These are phyloP conservation scores for Scorias spongiosa DNA, from an alignment of 2,329 filamentous ascomycete species.

Conservation along the genomic window DNA sequence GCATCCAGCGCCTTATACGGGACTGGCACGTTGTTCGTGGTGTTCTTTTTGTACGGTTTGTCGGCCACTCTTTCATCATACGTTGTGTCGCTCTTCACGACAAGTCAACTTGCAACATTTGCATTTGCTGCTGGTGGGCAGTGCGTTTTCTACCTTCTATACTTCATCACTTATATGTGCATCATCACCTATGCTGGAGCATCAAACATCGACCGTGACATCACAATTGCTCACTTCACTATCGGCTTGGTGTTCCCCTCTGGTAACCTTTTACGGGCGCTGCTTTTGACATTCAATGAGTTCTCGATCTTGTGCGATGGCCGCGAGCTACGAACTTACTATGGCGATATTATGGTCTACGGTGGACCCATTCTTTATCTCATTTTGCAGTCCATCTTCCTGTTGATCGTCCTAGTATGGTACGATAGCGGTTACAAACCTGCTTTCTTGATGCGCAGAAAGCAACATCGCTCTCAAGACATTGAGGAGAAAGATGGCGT, in stretches of 20 bases:
- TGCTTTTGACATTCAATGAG: constrained; percentile 64
- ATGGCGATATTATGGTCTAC: constrained; percentile 55
- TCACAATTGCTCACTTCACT: constrained; percentile 58
- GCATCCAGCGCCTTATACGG: constrained; percentile 51
- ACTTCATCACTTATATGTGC: constrained; percentile 29
- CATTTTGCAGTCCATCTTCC: constrained; percentile 51
- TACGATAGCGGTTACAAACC: constrained; percentile 54
- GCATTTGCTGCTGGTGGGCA: constrained; percentile 68
- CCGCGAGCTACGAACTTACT: constrained; percentile 47
- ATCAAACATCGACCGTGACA: constrained; percentile 48
- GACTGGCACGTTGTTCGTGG: constrained; percentile 59
- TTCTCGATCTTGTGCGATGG: constrained; percentile 60
- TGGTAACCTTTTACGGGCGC: constrained; percentile 52
- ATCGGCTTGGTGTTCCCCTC: constrained; percentile 59
- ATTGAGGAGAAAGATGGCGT: constrained; percentile 23
- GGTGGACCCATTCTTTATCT: constrained; percentile 75
- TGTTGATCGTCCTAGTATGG: constrained; percentile 62
- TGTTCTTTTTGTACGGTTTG: constrained; percentile 68
- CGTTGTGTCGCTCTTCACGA: constrained; percentile 60
- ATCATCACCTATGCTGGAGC: constrained; percentile 57
- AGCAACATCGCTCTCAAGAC: constrained; percentile 18
- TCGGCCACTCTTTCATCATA: constrained; percentile 62
- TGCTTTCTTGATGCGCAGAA: constrained; percentile 38
- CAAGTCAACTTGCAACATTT: constrained; percentile 66
- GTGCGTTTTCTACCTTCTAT: constrained; percentile 36